A percentile compares a stretch with the other conserved stretches of the same genome.
These are phyloP conservation scores for Entelexis paramagnoliae DNA, from an alignment of 1,139 yeast genomes.

Conservation along the genomic window DNA sequence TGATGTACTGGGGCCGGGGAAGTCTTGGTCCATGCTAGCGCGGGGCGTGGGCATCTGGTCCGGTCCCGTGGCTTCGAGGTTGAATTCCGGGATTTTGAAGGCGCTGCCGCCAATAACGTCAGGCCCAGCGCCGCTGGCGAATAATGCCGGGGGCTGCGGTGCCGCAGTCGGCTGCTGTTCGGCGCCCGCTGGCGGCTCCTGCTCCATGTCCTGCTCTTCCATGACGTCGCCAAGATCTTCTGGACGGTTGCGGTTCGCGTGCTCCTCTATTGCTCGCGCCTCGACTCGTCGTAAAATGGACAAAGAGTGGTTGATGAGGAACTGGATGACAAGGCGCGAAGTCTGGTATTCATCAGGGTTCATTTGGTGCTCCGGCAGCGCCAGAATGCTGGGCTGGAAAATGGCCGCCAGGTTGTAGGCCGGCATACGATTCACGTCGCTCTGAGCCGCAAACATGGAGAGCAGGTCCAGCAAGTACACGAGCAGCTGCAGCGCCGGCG, in stretches of 20 bases:
- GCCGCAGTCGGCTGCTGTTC: neutral
- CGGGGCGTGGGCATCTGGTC: constrained; percentile 2
- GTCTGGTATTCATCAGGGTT: constrained; percentile 83
- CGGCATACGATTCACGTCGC: constrained; percentile 77
- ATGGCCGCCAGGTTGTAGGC: constrained; percentile 89
- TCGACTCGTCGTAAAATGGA: constrained; percentile 53
- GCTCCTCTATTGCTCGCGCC: constrained; percentile 29
- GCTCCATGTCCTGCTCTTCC: neutral
- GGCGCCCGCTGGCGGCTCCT: neutral
- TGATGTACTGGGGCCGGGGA: neutral
- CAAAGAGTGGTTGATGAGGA: constrained; percentile 76
- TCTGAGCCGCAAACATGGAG: constrained; percentile 72
- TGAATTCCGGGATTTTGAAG: constrained; percentile 3
- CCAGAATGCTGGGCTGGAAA: constrained; percentile 86
- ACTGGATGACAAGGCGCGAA: constrained; percentile 78
- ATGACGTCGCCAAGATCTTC: neutral
- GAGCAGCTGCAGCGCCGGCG: constrained; percentile 65
- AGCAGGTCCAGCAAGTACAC: constrained; percentile 79
- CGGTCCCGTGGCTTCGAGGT: neutral
- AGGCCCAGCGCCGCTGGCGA: neutral
- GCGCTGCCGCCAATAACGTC: neutral
- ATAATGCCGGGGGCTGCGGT: neutral
- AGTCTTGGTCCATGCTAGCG: neutral
- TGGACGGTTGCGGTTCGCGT: constrained; percentile 18
- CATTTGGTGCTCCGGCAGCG: constrained; percentile 89